phyloP scores from a whole-genome alignment of 441 rosid genomes.

The Brassica balearica region DNA sequence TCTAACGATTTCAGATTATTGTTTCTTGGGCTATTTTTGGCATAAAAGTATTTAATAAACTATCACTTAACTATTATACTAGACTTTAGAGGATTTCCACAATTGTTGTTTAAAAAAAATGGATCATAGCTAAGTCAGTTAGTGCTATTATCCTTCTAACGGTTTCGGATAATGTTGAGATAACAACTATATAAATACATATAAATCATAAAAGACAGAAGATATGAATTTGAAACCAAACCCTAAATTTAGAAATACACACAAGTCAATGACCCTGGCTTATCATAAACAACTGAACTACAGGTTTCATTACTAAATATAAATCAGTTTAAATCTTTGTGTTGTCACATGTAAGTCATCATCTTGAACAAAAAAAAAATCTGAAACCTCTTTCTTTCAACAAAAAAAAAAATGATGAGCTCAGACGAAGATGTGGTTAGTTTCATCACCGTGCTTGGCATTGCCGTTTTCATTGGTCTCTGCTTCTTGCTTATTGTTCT shows the following conservation, averaged over 20 bases:
- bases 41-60: too few relatives aligned
- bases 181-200: background rate
- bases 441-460: conserved; percentile 38
- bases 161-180: conserved; percentile 23
- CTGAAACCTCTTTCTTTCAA: conserved; percentile 26
- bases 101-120: too few relatives aligned
- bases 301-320: conserved; percentile 35
- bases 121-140: background rate
- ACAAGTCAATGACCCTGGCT: conserved; percentile 13
- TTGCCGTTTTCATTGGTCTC: conserved; percentile 37
- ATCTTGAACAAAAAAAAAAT: conserved; percentile 15
- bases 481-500: conserved; percentile 39
- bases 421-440: conserved; percentile 40
- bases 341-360: conserved; percentile 15
- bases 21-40: too few relatives aligned
- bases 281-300: conserved; percentile 24
- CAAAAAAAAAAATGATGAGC: conserved; percentile 22
- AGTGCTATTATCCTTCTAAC: conserved; percentile 7
- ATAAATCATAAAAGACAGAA: conserved; percentile 16
- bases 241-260: conserved; percentile 33
- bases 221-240: conserved; percentile 33
- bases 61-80: too few relatives aligned
- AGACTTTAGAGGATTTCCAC: too few relatives aligned
- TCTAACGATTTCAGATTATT: too few relatives aligned
- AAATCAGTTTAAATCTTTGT: conserved; percentile 28